A percentile compares a stretch with the other conserved stretches of the same genome.
Conservation (phyloP, 2,329 filamentous ascomycete species). For the Ophiostoma tasmaniense region DNA sequence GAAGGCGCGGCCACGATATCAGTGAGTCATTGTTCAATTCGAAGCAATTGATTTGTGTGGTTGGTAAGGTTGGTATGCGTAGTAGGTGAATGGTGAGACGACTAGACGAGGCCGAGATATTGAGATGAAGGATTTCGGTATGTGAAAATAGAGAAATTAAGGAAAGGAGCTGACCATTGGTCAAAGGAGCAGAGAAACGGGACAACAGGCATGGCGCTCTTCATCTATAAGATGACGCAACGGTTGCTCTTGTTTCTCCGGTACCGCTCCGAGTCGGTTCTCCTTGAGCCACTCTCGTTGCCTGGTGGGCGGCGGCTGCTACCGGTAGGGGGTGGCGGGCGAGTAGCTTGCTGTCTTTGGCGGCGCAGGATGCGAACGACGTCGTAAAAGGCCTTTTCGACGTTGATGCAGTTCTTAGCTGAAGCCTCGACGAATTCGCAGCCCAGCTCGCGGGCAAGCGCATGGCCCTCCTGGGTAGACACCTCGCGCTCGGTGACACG, state of each 20-base stretch:
- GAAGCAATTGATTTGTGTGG: neutral
- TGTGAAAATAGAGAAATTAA: neutral
- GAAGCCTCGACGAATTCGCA: slow-evolving; percentile 97
- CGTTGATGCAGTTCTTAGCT: slow-evolving; percentile 96
- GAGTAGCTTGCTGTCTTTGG: slow-evolving; percentile 26
- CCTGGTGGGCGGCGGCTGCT: slow-evolving; percentile 19
- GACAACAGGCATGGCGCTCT: neutral
- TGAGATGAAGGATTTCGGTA: neutral
- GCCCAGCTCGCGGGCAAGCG: slow-evolving; percentile 80
- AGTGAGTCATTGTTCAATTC: neutral
- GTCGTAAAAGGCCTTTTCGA: slow-evolving; percentile 97
- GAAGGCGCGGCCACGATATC: neutral
- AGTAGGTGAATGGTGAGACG: neutral
- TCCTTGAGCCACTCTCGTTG: slow-evolving; percentile 16
- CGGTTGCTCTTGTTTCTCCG: slow-evolving; percentile 20
- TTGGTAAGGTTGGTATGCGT: neutral
- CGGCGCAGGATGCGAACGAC: slow-evolving; percentile 84
- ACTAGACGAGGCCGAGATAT: neutral
- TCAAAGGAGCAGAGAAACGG: neutral
- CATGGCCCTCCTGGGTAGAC: slow-evolving; percentile 90
- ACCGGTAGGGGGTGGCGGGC: slow-evolving; percentile 20
- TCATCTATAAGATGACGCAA: slow-evolving; percentile 22
- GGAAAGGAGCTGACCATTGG: neutral
- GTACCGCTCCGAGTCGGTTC: slow-evolving; percentile 20
- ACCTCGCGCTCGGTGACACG: slow-evolving; percentile 92